Conservation (phyloP, 768 basidiomycete genomes). For the Floccularia luteovirens region DNA sequence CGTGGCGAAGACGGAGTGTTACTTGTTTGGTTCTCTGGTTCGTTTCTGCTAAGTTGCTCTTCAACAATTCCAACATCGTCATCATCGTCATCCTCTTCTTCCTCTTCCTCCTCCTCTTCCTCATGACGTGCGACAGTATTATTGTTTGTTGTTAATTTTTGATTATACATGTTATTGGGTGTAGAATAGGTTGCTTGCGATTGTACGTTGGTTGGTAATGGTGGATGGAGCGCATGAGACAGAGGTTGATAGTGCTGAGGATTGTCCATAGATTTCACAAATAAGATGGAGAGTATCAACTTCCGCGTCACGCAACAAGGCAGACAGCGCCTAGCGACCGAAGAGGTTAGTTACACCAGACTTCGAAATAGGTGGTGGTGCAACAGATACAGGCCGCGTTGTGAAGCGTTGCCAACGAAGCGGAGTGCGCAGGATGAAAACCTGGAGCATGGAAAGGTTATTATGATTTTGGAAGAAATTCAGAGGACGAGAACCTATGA, state of each 20-base stretch:
- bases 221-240: constrained; percentile 70
- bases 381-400: not conserved
- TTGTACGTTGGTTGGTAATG: constrained; percentile 25
- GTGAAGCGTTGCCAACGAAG: not conserved
- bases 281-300: constrained; percentile 2
- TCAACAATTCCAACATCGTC: constrained; percentile 71
- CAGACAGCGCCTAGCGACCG: no score
- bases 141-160: constrained; percentile 7
- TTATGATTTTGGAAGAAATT: constrained; percentile 9
- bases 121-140: constrained; percentile 14
- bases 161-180: constrained; percentile 16
- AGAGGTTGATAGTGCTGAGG: constrained; percentile 77
- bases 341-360: not conserved
- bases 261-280: constrained; percentile 42
- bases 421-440: not conserved
- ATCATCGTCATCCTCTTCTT: constrained; percentile 60
- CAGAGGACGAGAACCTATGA: constrained; percentile 8
- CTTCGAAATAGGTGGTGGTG: not conserved
- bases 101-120: constrained; percentile 45
- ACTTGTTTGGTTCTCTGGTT: constrained; percentile 33
- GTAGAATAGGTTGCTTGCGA: constrained; percentile 14
- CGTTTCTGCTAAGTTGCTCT: constrained; percentile 50
- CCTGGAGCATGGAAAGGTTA: not conserved
- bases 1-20: constrained; percentile 25
- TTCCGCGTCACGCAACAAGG: not conserved